Conservation (phyloP, 2,329 filamentous ascomycete genomes). For the Apiospora pterosperma region DNA sequence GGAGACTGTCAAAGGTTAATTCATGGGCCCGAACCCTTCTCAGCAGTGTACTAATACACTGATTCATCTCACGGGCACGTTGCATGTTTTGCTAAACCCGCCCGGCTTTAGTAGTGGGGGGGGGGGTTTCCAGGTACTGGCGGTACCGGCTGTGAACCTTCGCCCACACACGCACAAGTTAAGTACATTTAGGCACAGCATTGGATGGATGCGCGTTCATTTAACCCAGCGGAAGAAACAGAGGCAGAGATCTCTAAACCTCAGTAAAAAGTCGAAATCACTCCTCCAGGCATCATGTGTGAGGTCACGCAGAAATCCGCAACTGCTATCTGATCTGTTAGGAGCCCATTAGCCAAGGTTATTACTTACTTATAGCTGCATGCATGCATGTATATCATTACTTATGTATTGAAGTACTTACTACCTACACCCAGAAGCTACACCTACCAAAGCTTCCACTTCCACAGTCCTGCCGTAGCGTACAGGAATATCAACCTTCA, state of each 20-base stretch:
- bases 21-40: neutral
- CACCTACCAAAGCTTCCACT: neutral
- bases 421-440: neutral
- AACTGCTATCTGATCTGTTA: too few relatives aligned
- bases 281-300: too few relatives aligned
- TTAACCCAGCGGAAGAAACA: too few relatives aligned
- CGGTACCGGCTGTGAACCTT: too few relatives aligned
- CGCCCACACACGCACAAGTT: too few relatives aligned
- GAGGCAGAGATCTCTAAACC: too few relatives aligned
- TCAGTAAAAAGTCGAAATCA: too few relatives aligned
- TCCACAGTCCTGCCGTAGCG: neutral
- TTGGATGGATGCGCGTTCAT: neutral
- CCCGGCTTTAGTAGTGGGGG: neutral
- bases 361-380: neutral
- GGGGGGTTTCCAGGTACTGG: neutral
- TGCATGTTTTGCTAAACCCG: neutral
- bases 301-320: too few relatives aligned
- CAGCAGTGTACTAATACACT: neutral
- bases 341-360: neutral
- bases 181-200: too few relatives aligned
- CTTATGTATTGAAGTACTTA: too few relatives aligned
- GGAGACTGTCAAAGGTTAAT: neutral
- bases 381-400: neutral
- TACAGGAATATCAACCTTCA: neutral
- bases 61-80: neutral